phyloP scores from a whole-genome alignment of 345 rosid species.

The Citrus unshiu region DNA sequence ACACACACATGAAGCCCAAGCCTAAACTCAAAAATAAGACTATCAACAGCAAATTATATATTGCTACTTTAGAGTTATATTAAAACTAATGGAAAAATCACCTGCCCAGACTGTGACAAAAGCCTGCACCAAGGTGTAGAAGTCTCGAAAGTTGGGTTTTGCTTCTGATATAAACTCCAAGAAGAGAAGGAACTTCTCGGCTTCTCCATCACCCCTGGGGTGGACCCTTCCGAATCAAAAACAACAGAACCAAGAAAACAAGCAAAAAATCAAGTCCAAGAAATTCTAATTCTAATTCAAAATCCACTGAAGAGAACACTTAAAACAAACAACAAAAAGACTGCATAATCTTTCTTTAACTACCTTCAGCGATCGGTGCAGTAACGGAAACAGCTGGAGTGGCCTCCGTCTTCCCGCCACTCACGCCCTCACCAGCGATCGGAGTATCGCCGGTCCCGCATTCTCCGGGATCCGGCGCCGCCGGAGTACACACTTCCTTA shows the following conservation, averaged over 20 bases:
- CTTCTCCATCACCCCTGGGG: constrained; percentile 50
- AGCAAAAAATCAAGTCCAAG: constrained; percentile 6
- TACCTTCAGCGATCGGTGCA: constrained; percentile 66
- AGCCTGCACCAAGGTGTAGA: constrained; percentile 72
- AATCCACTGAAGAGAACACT: constrained; percentile 4
- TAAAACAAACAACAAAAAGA: neutral
- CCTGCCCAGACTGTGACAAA: constrained; percentile 75
- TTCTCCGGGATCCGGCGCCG: constrained; percentile 48
- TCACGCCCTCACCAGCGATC: constrained; percentile 36
- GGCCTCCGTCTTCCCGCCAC: constrained; percentile 47
- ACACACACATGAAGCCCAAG: neutral
- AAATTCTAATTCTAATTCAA: constrained; percentile 1
- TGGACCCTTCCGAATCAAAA: constrained; percentile 39
- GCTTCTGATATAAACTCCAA: constrained; percentile 44
- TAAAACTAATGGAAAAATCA: constrained; percentile 10
- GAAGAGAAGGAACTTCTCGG: constrained; percentile 45
- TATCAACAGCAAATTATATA: neutral
- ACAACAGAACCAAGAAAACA: constrained; percentile 2
- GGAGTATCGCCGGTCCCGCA: constrained; percentile 44
- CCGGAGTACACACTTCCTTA: constrained; percentile 51
- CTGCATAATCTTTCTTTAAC: neutral
- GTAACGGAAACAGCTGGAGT: constrained; percentile 44
- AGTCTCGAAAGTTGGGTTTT: constrained; percentile 31
- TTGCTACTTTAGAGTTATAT: neutral
- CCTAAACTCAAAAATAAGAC: neutral